A percentile compares a stretch with the other conserved stretches of the same genome.
Conservation (phyloP, 2,329 filamentous ascomycete species). For the Metarhizium guizhouense region DNA sequence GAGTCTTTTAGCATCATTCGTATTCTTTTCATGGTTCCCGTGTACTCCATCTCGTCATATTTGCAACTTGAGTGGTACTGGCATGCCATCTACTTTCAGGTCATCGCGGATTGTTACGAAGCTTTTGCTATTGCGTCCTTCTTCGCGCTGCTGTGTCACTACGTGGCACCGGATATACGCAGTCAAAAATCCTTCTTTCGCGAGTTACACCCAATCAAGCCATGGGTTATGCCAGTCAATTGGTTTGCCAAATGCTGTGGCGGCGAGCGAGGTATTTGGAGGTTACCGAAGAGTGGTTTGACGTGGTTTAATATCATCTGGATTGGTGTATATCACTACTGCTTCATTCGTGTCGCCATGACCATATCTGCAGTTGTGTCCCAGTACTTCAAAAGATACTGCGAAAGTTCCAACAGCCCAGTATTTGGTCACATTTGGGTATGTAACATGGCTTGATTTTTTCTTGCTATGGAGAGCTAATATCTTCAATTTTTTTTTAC, state of each 20-base stretch:
- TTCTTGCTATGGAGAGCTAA: background rate
- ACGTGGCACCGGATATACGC: constrained; percentile 68
- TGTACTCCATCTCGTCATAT: constrained; percentile 69
- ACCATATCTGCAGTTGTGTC: constrained; percentile 69
- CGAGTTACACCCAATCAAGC: constrained; percentile 51
- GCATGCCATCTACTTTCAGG: constrained; percentile 71
- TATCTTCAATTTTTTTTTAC: constrained; percentile 2
- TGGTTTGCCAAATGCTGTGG: constrained; percentile 65
- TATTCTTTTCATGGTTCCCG: constrained; percentile 79
- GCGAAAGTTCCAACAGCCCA: constrained; percentile 68
- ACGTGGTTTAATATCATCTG: constrained; percentile 89
- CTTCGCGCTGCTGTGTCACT: constrained; percentile 74
- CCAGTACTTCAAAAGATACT: constrained; percentile 62
- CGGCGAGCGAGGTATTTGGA: constrained; percentile 58
- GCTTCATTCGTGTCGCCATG: constrained; percentile 70
- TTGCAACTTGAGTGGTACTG: constrained; percentile 66
- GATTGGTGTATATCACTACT: constrained; percentile 79
- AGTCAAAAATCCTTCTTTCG: constrained; percentile 77
- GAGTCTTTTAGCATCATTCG: constrained; percentile 59
- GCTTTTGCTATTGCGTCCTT: constrained; percentile 83
- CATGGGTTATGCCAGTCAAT: constrained; percentile 67
- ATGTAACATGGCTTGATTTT: constrained; percentile 16
- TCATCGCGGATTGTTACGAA: constrained; percentile 79
- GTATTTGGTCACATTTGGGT: constrained; percentile 83
- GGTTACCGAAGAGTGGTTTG: constrained; percentile 69